Evolutionary conservation across 768 basidiomycete species (phyloP).

Genomic region (Lanmaoa pseudosensibilis): DNA sequence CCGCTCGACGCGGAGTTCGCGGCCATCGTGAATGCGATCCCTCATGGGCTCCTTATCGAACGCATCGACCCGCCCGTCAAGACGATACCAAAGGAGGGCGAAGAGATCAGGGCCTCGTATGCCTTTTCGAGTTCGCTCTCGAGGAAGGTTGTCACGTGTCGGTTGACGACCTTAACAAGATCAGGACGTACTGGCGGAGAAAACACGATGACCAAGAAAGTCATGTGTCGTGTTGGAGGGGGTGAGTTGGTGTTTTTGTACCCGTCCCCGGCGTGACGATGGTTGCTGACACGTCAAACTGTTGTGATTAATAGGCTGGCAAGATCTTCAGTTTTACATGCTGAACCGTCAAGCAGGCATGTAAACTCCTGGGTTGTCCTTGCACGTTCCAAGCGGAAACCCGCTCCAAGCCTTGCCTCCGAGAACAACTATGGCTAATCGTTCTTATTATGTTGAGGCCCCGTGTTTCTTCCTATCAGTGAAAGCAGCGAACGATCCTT

Average conservation of each 20-base stretch:
- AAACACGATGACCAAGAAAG: conserved; percentile 65
- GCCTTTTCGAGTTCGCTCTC: conserved; percentile 72
- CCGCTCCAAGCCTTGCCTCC: background rate
- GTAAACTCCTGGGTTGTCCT: conserved; percentile 27
- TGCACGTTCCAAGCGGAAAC: background rate
- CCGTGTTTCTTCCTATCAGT: conserved; percentile 12
- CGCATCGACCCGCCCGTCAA: conserved; percentile 78
- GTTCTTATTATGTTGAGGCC: background rate
- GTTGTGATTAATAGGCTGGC: conserved; percentile 59
- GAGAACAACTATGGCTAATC: background rate
- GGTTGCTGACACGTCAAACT: conserved; percentile 1
- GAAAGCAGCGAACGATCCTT: conserved; percentile 17
- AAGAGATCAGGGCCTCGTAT: conserved; percentile 84
- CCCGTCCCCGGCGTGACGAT: background rate
- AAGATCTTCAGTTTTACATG: conserved; percentile 75
- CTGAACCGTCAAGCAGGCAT: conserved; percentile 74
- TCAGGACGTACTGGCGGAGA: conserved; percentile 44
- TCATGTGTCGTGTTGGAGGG: conserved; percentile 89
- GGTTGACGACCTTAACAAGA: conserved; percentile 76
- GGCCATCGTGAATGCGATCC: conserved; percentile 66
- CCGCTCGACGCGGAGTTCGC: conserved; percentile 84
- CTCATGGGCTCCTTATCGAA: conserved; percentile 76
- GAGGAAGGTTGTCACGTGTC: conserved; percentile 74
- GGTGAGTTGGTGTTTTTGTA: conserved; percentile 45
- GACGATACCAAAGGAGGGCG: conserved; percentile 63